Evolutionary conservation across 352 stramenopile genomes (phyloP).

Genomic region (Pythium chondricola): DNA sequence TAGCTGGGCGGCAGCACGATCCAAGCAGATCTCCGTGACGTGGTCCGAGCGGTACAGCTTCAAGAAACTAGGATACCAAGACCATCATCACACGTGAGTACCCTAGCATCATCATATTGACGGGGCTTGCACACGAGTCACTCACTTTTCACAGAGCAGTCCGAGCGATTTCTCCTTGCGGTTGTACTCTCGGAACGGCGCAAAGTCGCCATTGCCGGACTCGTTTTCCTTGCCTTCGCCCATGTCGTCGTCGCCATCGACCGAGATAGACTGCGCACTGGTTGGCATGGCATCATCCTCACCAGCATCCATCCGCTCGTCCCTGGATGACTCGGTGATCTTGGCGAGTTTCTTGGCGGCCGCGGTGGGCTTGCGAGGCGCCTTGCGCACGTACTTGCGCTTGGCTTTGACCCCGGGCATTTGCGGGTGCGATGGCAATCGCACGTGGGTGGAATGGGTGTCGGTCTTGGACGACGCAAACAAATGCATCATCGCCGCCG

Average conservation of each 20-base stretch:
- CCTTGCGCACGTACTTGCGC: constrained; percentile 57
- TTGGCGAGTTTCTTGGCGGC: constrained; percentile 43
- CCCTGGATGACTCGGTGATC: constrained; percentile 14
- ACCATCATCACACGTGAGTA: neutral
- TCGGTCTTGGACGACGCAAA: constrained; percentile 33
- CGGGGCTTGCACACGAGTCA: constrained; percentile 1
- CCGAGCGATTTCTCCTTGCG: constrained; percentile 85
- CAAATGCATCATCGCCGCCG: constrained; percentile 75
- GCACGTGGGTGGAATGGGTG: neutral
- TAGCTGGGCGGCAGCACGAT: constrained; percentile 57
- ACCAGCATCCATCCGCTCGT: constrained; percentile 7
- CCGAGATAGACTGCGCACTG: neutral
- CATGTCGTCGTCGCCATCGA: constrained; percentile 13
- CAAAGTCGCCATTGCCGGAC: constrained; percentile 30
- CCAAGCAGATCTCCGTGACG: constrained; percentile 72
- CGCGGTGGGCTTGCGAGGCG: constrained; percentile 22
- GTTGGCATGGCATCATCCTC: neutral
- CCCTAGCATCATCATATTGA: neutral
- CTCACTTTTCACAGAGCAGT: constrained; percentile 81
- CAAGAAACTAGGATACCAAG: constrained; percentile 44
- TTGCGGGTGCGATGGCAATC: constrained; percentile 14
- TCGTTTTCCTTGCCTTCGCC: constrained; percentile 13
- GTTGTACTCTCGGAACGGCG: constrained; percentile 82
- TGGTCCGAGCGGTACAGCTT: constrained; percentile 62
- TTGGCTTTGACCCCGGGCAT: constrained; percentile 34